A percentile compares a stretch with the other conserved stretches of the same genome.
These are phyloP conservation scores for Globisporangium sylvaticum DNA, from an alignment of 352 stramenopile genomes.

Conservation along the genomic window DNA sequence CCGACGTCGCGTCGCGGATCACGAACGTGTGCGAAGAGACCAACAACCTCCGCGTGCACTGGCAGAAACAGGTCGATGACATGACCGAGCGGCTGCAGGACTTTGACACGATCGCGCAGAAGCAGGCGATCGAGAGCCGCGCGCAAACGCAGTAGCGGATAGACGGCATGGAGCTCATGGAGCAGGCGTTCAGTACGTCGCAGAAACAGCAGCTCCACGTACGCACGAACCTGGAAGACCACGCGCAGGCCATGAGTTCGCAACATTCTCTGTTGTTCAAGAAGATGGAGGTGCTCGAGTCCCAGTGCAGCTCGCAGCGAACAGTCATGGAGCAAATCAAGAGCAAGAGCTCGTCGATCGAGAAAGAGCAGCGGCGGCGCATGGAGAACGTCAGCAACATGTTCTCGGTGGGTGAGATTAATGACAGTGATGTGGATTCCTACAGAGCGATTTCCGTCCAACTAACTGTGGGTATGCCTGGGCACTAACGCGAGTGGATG, in stretches of 20 bases:
- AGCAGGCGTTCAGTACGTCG: slow-evolving; percentile 61
- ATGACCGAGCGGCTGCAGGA: slow-evolving; percentile 55
- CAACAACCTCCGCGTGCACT: slow-evolving; percentile 60
- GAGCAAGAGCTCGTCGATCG: slow-evolving; percentile 45
- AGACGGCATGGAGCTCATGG: slow-evolving; percentile 73
- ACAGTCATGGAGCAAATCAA: slow-evolving; percentile 42
- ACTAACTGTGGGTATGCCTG: too few species aligned
- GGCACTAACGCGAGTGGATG: not conserved
- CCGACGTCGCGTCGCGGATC: slow-evolving; percentile 46
- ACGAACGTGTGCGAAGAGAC: slow-evolving; percentile 60
- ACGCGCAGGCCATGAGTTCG: slow-evolving; percentile 33
- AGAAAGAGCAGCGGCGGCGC: slow-evolving; percentile 61
- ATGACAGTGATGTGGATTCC: not conserved
- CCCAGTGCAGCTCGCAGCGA: slow-evolving; percentile 31
- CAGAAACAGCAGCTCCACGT: slow-evolving; percentile 64
- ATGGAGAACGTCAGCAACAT: slow-evolving; percentile 80
- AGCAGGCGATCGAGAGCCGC: slow-evolving; percentile 37
- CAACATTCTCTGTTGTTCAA: slow-evolving; percentile 42
- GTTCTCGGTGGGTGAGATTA: slow-evolving; percentile 45
- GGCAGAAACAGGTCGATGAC: slow-evolving; percentile 68
- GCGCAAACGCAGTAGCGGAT: slow-evolving; percentile 48
- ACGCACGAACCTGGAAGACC: slow-evolving; percentile 48
- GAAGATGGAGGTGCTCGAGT: slow-evolving; percentile 58
- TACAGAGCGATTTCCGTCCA: not conserved
- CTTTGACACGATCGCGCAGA: slow-evolving; percentile 40